Conservation (phyloP, 2,329 filamentous ascomycete species). For the Eutypella sp. region DNA sequence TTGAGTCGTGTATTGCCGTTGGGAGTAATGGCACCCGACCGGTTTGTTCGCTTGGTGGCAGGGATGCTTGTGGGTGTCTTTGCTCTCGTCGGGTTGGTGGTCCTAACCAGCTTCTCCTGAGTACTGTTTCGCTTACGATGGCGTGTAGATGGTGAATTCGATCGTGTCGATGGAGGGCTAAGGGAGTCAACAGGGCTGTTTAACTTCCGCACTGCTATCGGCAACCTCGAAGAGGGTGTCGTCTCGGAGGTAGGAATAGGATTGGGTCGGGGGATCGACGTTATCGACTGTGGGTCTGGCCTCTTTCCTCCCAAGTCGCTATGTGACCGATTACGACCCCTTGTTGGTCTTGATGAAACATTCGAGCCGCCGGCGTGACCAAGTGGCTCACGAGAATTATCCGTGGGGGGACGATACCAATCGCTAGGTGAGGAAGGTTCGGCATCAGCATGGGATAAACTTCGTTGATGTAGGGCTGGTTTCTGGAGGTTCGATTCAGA, state of each 20-base stretch:
- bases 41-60: conserved; percentile 35
- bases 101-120: conserved; percentile 35
- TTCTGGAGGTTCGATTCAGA: conserved; percentile 66
- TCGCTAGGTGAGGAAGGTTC: conserved; percentile 62
- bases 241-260: conserved; percentile 20
- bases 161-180: conserved; percentile 49
- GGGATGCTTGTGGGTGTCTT: conserved; percentile 39
- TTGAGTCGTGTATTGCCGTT: conserved; percentile 58
- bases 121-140: conserved; percentile 36
- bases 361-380: conserved; percentile 13
- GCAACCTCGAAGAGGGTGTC: conserved; percentile 36
- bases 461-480: conserved; percentile 45
- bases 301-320: conserved; percentile 53
- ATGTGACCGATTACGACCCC: conserved; percentile 45
- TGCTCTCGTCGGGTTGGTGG: conserved; percentile 26
- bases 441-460: conserved; percentile 49
- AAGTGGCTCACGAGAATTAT: conserved; percentile 10
- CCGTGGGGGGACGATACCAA: conserved; percentile 24
- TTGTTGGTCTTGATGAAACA: conserved; percentile 29
- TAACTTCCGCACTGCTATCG: conserved; percentile 41
- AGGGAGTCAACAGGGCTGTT: conserved; percentile 40
- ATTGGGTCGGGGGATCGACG: conserved; percentile 28
- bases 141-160: conserved; percentile 52
- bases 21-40: conserved; percentile 37
- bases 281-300: conserved; percentile 25